Conservation (phyloP, 306 rosid species). For the Elaeagnus macrophylla region DNA sequence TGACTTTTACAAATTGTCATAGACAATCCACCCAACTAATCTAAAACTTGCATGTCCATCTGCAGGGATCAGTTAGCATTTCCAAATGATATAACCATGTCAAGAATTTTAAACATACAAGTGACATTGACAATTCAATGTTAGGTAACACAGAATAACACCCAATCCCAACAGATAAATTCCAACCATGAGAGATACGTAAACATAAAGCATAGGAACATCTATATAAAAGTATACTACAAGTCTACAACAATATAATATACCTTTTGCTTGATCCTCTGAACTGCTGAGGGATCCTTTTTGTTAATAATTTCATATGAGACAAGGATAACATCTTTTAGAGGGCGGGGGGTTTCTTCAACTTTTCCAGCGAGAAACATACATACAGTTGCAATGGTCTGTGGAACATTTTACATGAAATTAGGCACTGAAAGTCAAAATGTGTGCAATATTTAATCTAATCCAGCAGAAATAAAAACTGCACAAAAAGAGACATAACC, state of each 20-base stretch:
- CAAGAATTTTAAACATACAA: too few relatives aligned
- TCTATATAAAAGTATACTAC: background rate
- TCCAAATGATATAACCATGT: constrained; percentile 3
- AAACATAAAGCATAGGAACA: background rate
- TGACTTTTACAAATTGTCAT: too few relatives aligned
- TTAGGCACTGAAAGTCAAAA: constrained; percentile 21
- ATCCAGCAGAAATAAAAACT: background rate
- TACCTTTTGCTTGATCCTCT: constrained; percentile 93
- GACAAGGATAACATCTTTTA: constrained; percentile 86
- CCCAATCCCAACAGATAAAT: background rate
- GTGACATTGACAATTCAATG: too few relatives aligned
- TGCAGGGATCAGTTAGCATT: background rate
- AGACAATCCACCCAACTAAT: too few relatives aligned
- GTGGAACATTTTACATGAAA: constrained; percentile 32
- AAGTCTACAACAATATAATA: constrained; percentile 8
- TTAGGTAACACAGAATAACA: background rate
- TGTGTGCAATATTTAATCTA: too few relatives aligned
- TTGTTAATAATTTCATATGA: constrained; percentile 87
- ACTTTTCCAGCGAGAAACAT: constrained; percentile 99
- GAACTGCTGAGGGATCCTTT: constrained; percentile 85
- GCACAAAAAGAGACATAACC: background rate
- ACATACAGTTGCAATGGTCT: constrained; percentile 94
- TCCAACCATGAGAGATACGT: background rate
- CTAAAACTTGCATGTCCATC: too few relatives aligned
- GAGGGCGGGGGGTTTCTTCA: constrained; percentile 97